These are phyloP conservation scores for Stemphylium lycopersici DNA, from an alignment of 2,329 filamentous ascomycete genomes.

Conservation along the genomic window DNA sequence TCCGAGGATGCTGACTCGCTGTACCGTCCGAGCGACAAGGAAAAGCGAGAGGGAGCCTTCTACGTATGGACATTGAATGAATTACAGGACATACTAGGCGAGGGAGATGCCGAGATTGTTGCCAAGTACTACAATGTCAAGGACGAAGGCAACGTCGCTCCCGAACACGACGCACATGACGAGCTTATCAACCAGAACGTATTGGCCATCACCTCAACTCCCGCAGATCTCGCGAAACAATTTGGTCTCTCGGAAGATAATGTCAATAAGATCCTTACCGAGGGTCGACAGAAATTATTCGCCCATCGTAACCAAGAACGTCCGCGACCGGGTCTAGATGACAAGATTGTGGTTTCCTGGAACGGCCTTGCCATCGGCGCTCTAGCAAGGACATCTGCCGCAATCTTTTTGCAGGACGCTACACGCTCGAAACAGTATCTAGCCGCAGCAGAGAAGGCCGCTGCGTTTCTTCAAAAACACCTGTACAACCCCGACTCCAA, in stretches of 20 bases:
- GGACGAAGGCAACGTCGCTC: constrained; percentile 83
- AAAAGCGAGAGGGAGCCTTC: constrained; percentile 89
- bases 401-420: constrained; percentile 66
- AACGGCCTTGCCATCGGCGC: constrained; percentile 88
- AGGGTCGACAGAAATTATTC: constrained; percentile 71
- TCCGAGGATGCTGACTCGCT: constrained; percentile 90
- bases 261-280: constrained; percentile 69
- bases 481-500: constrained; percentile 71
- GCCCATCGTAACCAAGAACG: constrained; percentile 76
- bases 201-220: constrained; percentile 71
- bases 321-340: constrained; percentile 77
- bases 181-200: constrained; percentile 96
- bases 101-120: constrained; percentile 72
- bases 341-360: constrained; percentile 86
- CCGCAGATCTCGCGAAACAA: constrained; percentile 72
- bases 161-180: constrained; percentile 84
- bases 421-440: constrained; percentile 67
- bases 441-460: constrained; percentile 69
- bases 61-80: constrained; percentile 94
- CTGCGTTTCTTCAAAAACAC: constrained; percentile 72
- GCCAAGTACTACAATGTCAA: constrained; percentile 85
- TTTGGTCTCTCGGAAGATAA: constrained; percentile 75
- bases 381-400: constrained; percentile 75
- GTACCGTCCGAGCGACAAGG: constrained; percentile 73
- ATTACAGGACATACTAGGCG: constrained; percentile 75